Evolutionary conservation across 768 basidiomycete genomes (phyloP), one percentile per base, ranked within the genome.

Genomic region (Chiua virens): DNA sequence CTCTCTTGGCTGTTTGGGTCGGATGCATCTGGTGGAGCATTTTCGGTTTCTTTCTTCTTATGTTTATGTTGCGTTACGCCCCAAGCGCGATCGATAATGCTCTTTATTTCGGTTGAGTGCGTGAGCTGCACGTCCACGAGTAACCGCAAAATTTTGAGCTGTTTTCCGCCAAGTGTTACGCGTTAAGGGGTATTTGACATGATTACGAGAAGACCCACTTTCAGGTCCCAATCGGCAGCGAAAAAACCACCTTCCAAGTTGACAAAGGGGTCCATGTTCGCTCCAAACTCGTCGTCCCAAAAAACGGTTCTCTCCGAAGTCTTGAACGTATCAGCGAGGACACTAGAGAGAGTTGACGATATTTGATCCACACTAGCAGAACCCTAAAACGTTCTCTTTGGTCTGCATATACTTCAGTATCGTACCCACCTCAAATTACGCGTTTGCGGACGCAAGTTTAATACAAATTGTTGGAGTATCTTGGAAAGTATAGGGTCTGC

Each of bases 121-220:
- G 74, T 72, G 3, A 94, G 79, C 63, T 92, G 91, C 62, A 92
- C 73, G 68, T 94, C 92, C 55, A 93, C 89, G 21, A 94, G 79
- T 61, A 91, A 83, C 28, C 92, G 86, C 53, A 94, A 74, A 52
- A 93, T 80, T 71, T 82, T 85, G 69, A 94, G 82, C 92, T 94
- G 61, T 50, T 55, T 55, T 46, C 50, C 47, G 45, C 35, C 47
- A 46, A 53, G 47, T 49, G 45, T 59, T 47, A 64, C 64, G 61
- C 65, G 70, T 55, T 70, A 57, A 60, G 62, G 58, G 57, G 57
- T 51, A 50, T 60, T 57, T 55, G 37, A 54, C 50, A 59, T 49
- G 40, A 54, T 59, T 61, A 59, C 56, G 59, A 58, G 47, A 64
- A 51, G 41, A 74, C 84, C 56, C 64, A 90, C 91, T 73, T 92